Evolutionary conservation across 768 basidiomycete species (phyloP).

Genomic region (Kockovaella imperatae): DNA sequence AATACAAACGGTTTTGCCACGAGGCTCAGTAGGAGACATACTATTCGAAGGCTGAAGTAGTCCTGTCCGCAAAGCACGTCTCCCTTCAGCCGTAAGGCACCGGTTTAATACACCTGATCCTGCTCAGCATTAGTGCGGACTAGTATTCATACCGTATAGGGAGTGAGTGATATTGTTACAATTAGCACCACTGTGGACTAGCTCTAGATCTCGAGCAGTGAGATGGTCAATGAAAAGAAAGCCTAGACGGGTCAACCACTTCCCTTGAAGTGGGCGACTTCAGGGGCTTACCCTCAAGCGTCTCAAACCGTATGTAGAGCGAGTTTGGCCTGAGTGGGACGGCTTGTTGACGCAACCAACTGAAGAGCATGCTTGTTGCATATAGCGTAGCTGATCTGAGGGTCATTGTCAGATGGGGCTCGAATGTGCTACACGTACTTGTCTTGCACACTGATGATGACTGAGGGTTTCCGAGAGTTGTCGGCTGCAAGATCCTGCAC

Average conservation of each 20-base stretch:
- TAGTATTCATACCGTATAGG: background rate
- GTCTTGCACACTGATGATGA: constrained; percentile 66
- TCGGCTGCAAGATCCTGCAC: constrained; percentile 68
- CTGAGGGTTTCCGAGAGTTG: constrained; percentile 72
- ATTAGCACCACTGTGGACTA: constrained; percentile 64
- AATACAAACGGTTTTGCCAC: no score
- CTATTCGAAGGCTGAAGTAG: constrained; percentile 75
- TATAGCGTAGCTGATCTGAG: constrained; percentile 86
- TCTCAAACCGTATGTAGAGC: constrained; percentile 51
- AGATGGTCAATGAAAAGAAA: constrained; percentile 93
- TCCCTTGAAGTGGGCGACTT: background rate
- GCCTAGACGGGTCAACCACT: constrained; percentile 47
- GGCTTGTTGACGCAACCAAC: constrained; percentile 68
- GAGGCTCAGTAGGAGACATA: no score
- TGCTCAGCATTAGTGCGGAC: background rate
- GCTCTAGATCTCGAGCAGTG: constrained; percentile 77
- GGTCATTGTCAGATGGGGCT: constrained; percentile 44
- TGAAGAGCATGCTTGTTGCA: constrained; percentile 78
- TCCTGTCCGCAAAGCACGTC: constrained; percentile 67
- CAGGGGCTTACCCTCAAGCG: constrained; percentile 54
- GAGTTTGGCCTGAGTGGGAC: constrained; percentile 55
- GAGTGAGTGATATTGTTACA: constrained; percentile 49
- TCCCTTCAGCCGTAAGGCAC: constrained; percentile 84
- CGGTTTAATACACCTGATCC: constrained; percentile 52
- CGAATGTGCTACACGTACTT: constrained; percentile 52